A percentile compares a stretch with the other conserved stretches of the same genome.
phyloP scores from a whole-genome alignment of 179 eudicot genomes.

The Dionaea muscipula region DNA sequence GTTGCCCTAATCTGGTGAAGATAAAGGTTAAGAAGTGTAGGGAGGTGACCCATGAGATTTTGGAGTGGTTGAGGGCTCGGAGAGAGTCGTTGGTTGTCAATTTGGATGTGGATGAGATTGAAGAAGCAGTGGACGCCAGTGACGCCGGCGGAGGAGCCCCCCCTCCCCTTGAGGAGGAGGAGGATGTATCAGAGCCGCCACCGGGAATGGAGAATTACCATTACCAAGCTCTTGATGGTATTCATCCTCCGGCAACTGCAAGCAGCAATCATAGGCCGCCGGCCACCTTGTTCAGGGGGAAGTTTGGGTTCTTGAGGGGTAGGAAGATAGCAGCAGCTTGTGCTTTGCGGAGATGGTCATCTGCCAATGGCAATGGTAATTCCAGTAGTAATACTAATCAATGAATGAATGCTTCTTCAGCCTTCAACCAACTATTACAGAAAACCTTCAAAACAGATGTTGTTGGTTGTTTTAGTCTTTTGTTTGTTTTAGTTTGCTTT shows the following conservation, averaged over 20 bases:
- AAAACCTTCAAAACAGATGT: neutral
- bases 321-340: constrained; percentile 24
- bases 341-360: constrained; percentile 28
- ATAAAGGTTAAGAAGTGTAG: constrained; percentile 77
- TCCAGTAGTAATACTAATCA: constrained; percentile 17
- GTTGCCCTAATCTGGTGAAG: constrained; percentile 78
- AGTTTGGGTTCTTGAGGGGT: constrained; percentile 24
- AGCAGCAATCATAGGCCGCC: constrained; percentile 21
- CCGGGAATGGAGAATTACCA: constrained; percentile 8
- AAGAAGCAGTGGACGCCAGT: constrained; percentile 32
- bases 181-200: constrained; percentile 18
- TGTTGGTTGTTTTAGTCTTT: neutral
- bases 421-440: neutral
- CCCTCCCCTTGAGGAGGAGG: too few relatives aligned
- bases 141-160: constrained; percentile 33
- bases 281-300: constrained; percentile 17
- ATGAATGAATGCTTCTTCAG: too few relatives aligned
- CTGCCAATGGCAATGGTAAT: constrained; percentile 20
- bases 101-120: constrained; percentile 32
- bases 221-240: neutral
- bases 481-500: neutral
- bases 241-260: constrained; percentile 11
- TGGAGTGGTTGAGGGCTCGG: constrained; percentile 31
- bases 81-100: constrained; percentile 27
- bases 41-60: constrained; percentile 51